phyloP scores from a whole-genome alignment of 1,139 yeast genomes.

The Candida sanyaensis region DNA sequence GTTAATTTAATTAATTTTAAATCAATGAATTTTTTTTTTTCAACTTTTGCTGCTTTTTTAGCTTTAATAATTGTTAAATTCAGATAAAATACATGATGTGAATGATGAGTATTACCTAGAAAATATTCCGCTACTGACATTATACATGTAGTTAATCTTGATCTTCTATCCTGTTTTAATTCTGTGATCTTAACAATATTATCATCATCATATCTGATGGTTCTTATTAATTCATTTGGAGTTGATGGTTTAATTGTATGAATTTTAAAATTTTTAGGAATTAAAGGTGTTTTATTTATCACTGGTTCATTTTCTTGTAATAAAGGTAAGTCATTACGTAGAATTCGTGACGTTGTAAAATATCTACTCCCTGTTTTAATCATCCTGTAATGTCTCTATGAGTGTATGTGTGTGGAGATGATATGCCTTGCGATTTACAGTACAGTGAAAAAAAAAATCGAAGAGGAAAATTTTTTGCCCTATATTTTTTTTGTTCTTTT shows the following conservation, averaged over 20 bases:
- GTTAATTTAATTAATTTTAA: constrained; percentile 64
- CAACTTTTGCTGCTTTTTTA: constrained; percentile 36
- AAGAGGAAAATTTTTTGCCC: too few species aligned
- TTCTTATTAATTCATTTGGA: not conserved
- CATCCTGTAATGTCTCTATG: not conserved
- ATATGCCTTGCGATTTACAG: not conserved
- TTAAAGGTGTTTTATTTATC: not conserved
- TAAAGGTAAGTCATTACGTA: not conserved
- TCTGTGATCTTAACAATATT: not conserved
- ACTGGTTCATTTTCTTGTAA: not conserved
- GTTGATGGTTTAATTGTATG: constrained; percentile 1
- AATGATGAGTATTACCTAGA: constrained; percentile 43
- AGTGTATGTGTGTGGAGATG: not conserved
- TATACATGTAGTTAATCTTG: constrained; percentile 1
- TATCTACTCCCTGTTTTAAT: not conserved
- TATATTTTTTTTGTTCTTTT: not conserved
- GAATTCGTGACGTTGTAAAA: not conserved
- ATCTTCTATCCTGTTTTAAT: not conserved
- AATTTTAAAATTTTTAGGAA: constrained; percentile 1
- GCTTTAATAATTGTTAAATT: constrained; percentile 10
- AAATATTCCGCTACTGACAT: constrained; percentile 41
- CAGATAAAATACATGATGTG: constrained; percentile 31
- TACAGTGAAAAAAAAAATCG: not conserved
- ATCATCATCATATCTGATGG: not conserved
- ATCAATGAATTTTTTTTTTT: constrained; percentile 53